Evolutionary conservation across 2,329 filamentous ascomycete species (phyloP).

Genomic region (Ophiostoma tasmaniense): DNA sequence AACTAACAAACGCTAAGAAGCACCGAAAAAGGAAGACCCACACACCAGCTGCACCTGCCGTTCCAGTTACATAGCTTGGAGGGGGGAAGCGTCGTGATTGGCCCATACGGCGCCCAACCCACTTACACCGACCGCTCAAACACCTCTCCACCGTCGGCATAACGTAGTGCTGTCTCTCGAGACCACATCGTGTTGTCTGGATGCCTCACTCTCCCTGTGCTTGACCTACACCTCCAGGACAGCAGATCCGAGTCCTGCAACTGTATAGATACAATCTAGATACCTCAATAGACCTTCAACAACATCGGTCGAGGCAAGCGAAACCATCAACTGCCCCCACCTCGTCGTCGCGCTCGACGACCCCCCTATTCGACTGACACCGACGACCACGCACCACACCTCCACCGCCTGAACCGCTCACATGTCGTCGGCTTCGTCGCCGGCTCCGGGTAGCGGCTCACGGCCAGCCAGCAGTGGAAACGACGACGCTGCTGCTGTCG

Average conservation of each 20-base stretch:
- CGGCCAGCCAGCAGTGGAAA: slow-evolving; percentile 16
- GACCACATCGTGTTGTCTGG: background rate
- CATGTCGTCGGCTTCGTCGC: slow-evolving; percentile 21
- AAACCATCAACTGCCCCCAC: background rate
- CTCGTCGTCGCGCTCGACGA: slow-evolving; percentile 4
- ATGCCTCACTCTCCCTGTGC: background rate
- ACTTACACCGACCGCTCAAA: slow-evolving; percentile 10
- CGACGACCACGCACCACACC: background rate
- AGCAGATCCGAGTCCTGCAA: background rate
- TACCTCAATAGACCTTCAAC: background rate
- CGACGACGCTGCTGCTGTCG: slow-evolving; percentile 16
- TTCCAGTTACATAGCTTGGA: slow-evolving; percentile 11
- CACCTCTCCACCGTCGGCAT: slow-evolving; percentile 2
- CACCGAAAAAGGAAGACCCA: background rate
- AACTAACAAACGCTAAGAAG: background rate
- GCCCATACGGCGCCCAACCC: background rate
- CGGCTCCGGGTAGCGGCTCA: slow-evolving; percentile 12
- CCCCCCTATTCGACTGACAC: slow-evolving; percentile 6
- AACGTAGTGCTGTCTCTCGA: background rate
- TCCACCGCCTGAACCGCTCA: background rate
- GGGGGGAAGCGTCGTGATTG: slow-evolving; percentile 13
- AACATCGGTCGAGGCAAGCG: background rate
- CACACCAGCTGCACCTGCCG: background rate
- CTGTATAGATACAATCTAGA: background rate
- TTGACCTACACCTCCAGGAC: background rate